phyloP scores from a whole-genome alignment of 2,329 filamentous ascomycete species.

The Aspergillus sp. region DNA sequence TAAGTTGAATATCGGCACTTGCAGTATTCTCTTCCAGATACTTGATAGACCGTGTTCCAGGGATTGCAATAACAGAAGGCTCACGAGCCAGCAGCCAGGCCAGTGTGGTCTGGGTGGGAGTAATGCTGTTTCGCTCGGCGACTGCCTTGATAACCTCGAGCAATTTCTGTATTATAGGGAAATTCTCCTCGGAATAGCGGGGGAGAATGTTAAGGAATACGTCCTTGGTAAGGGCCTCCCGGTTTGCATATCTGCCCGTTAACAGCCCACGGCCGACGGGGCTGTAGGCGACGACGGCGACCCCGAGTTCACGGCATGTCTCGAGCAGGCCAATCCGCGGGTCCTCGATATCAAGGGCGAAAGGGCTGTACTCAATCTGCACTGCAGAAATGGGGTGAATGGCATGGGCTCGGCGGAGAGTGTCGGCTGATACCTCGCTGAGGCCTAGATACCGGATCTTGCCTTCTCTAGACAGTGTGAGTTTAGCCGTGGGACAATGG shows the following conservation, averaged over 20 bases:
- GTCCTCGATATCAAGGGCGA: conserved; percentile 51
- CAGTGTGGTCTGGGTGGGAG: conserved; percentile 58
- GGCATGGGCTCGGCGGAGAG: conserved; percentile 51
- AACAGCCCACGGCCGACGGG: conserved; percentile 48
- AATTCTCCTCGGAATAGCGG: conserved; percentile 54
- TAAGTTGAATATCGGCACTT: neutral
- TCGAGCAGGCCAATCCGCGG: conserved; percentile 24
- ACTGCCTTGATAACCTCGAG: conserved; percentile 51
- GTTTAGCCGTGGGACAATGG: neutral
- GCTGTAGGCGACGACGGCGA: conserved; percentile 44
- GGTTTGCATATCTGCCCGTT: conserved; percentile 41
- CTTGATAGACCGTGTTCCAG: conserved; percentile 45
- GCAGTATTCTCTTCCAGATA: conserved; percentile 1
- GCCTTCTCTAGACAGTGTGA: conserved; percentile 30
- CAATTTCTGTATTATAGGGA: conserved; percentile 56
- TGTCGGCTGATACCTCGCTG: conserved; percentile 49
- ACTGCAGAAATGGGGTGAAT: conserved; percentile 52
- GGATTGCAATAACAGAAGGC: conserved; percentile 61
- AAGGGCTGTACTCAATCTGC: conserved; percentile 55
- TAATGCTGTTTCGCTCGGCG: conserved; percentile 55
- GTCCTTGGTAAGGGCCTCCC: conserved; percentile 36
- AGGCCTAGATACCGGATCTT: conserved; percentile 57
- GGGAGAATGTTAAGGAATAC: conserved; percentile 51
- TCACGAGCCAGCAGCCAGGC: conserved; percentile 65
- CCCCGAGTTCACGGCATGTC: conserved; percentile 31